Evolutionary conservation across 805 yeast genomes (phyloP).

Genomic region (Geotrichum ghanense): DNA sequence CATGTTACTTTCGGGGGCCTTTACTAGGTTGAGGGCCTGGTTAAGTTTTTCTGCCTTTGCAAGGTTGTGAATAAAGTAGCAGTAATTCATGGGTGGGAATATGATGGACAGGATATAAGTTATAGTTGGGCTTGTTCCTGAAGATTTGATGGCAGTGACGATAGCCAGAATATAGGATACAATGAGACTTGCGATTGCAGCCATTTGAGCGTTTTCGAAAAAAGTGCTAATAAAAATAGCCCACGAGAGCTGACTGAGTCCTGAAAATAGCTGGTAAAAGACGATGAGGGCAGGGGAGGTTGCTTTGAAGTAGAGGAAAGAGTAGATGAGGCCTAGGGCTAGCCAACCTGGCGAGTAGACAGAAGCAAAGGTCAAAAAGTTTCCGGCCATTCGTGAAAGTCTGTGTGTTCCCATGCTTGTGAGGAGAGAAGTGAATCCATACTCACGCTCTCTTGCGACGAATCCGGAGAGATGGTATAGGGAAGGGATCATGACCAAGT

Average conservation of each 20-base stretch:
- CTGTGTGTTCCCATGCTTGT: conserved; percentile 24
- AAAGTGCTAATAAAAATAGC: conserved; percentile 22
- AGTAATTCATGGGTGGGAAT: conserved; percentile 27
- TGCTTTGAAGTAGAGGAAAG: conserved; percentile 17
- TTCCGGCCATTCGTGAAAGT: conserved; percentile 19
- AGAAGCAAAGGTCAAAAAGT: conserved; percentile 19
- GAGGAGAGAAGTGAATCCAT: conserved; percentile 22
- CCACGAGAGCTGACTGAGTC: conserved; percentile 23
- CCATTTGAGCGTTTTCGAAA: conserved; percentile 21
- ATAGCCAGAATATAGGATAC: conserved; percentile 23
- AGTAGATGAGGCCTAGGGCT: conserved; percentile 18
- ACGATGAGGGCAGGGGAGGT: conserved; percentile 19
- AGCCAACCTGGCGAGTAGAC: conserved; percentile 26
- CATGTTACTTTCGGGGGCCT: conserved; percentile 22
- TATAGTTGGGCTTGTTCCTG: too few relatives aligned
- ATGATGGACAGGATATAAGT: conserved; percentile 21
- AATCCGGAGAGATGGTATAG: conserved; percentile 25
- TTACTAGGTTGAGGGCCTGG: conserved; percentile 16
- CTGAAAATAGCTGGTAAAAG: conserved; percentile 23
- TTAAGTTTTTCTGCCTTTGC: conserved; percentile 21
- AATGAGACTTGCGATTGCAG: conserved; percentile 25
- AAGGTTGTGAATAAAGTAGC: conserved; percentile 22
- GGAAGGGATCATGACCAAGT: conserved; percentile 26
- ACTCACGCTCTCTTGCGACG: conserved; percentile 24
- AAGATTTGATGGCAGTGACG: conserved; percentile 22